A percentile compares a stretch with the other conserved stretches of the same genome.
These are phyloP conservation scores for Quercus mongolica DNA, from an alignment of 306 rosid genomes.

Conservation along the genomic window DNA sequence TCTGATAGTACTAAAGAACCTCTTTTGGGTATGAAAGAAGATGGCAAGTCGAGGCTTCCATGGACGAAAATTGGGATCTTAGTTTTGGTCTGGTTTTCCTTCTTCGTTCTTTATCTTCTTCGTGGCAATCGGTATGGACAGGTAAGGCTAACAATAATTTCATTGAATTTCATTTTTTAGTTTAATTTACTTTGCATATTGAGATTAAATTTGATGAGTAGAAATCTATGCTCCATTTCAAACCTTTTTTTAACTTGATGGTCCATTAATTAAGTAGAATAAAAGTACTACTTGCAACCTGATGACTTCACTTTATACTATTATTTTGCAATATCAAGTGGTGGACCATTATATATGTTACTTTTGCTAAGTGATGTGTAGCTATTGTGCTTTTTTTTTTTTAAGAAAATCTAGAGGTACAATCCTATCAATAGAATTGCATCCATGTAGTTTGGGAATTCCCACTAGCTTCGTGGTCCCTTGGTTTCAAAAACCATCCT, in stretches of 20 bases:
- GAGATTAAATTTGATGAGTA: not conserved
- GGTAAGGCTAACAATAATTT: slow-evolving; percentile 29
- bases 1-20: slow-evolving; percentile 31
- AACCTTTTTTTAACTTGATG: not conserved
- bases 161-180: not conserved
- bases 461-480: not conserved
- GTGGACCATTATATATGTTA: not conserved
- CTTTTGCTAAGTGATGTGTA: not conserved
- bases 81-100: slow-evolving; percentile 71
- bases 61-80: slow-evolving; percentile 63
- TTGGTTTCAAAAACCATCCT: not conserved
- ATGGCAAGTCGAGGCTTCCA: slow-evolving; percentile 39
- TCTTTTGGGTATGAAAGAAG: slow-evolving; percentile 32
- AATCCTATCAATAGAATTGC: not conserved
- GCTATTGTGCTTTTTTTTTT: not conserved
- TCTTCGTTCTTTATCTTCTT: slow-evolving; percentile 63
- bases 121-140: slow-evolving; percentile 70
- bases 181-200: slow-evolving; percentile 1
- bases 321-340: not conserved
- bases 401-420: not conserved
- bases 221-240: not conserved
- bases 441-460: not conserved
- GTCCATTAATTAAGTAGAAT: not conserved
- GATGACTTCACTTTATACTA: no score
- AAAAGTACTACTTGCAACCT: not conserved